A percentile compares a stretch with the other conserved stretches of the same genome.
These are phyloP conservation scores for Lathyrus oleraceus DNA, from an alignment of 306 rosid species.

Conservation along the genomic window DNA sequence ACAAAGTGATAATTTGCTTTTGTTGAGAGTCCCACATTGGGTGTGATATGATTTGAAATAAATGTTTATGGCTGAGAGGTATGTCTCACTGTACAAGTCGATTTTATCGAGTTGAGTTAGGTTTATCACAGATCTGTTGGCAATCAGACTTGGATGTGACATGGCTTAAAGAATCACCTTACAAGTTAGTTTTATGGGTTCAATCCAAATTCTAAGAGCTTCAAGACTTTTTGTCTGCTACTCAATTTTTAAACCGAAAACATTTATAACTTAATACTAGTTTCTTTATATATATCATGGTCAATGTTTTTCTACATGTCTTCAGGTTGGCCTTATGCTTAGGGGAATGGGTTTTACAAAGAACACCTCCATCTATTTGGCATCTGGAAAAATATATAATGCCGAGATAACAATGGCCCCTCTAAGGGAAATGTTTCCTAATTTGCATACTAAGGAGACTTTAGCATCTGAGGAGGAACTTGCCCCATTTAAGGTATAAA, in stretches of 20 bases:
- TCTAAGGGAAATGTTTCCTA: slow-evolving; percentile 85
- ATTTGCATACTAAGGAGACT: slow-evolving; percentile 84
- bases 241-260: neutral
- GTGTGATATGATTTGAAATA: neutral
- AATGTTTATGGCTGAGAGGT: neutral
- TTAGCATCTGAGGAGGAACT: slow-evolving; percentile 82
- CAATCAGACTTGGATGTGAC: neutral
- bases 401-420: slow-evolving; percentile 85
- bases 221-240: slow-evolving; percentile 6
- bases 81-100: neutral
- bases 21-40: neutral
- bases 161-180: neutral
- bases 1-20: neutral
- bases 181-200: neutral
- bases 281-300: slow-evolving; percentile 2
- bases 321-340: slow-evolving; percentile 94
- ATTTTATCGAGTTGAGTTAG: neutral
- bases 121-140: neutral
- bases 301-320: slow-evolving; percentile 33
- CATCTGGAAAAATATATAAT: slow-evolving; percentile 88
- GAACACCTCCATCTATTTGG: slow-evolving; percentile 83
- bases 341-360: slow-evolving; percentile 94
- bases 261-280: neutral
- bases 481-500: slow-evolving; percentile 66
- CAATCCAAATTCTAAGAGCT: slow-evolving; percentile 8